phyloP scores from a whole-genome alignment of 2,329 filamentous ascomycete species.

The Paecilomyces sp. region DNA sequence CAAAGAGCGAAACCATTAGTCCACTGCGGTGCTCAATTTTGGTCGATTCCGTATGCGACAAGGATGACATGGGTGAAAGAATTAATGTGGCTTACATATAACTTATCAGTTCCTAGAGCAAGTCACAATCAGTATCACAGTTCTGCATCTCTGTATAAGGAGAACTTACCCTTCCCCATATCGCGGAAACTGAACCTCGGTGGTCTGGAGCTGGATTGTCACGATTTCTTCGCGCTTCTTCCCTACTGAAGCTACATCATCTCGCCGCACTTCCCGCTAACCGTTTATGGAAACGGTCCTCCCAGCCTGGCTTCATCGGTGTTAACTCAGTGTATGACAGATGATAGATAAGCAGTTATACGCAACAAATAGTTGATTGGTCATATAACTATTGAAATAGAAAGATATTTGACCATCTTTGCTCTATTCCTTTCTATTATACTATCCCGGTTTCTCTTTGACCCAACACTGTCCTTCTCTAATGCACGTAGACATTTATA shows the following conservation, averaged over 20 bases:
- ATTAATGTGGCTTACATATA: slow-evolving; percentile 33
- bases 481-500: no score
- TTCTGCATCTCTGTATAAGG: neutral
- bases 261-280: slow-evolving; percentile 3
- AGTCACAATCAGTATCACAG: slow-evolving; percentile 7
- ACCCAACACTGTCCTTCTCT: no score
- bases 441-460: no score
- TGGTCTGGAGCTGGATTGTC: neutral
- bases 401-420: no score
- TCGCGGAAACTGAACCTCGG: neutral
- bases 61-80: neutral
- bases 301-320: no score
- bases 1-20: slow-evolving; percentile 4
- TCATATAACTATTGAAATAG: no score
- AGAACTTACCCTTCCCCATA: slow-evolving; percentile 34
- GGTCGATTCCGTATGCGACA: neutral
- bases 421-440: no score
- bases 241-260: slow-evolving; percentile 2
- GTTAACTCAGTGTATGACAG: no score
- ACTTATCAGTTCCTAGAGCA: slow-evolving; percentile 40
- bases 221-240: neutral
- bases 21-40: neutral
- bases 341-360: no score
- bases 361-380: no score
- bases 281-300: slow-evolving; percentile 3